Conservation (phyloP, 169 alveolate genomes). For the Perkinsus olseni region DNA sequence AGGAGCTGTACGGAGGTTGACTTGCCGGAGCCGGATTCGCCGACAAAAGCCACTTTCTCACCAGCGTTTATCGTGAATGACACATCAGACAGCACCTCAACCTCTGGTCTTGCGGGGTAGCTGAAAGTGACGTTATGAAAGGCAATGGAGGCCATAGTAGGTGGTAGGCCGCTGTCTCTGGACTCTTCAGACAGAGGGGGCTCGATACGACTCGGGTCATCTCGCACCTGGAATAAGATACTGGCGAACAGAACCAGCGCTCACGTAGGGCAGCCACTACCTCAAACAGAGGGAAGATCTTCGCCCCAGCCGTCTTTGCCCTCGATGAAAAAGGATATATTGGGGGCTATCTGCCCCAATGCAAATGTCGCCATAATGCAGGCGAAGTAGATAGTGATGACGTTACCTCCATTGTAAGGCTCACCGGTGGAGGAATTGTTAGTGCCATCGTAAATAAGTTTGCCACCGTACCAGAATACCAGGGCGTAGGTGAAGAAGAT, state of each 20-base stretch:
- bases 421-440: neutral
- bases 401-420: conserved; percentile 28
- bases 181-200: neutral
- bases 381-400: conserved; percentile 36
- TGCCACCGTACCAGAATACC: conserved; percentile 44
- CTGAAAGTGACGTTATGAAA: conserved; percentile 21
- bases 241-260: neutral
- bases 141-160: neutral
- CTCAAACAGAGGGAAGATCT: conserved; percentile 33
- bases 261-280: conserved; percentile 17
- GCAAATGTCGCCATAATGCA: conserved; percentile 41
- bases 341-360: conserved; percentile 31
- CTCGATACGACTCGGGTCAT: neutral
- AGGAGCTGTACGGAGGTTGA: conserved; percentile 84
- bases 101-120: conserved; percentile 40
- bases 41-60: conserved; percentile 76
- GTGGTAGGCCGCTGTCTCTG: neutral
- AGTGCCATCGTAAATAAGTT: conserved; percentile 20
- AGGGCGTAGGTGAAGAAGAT: conserved; percentile 33
- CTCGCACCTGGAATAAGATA: neutral
- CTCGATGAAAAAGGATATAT: conserved; percentile 18
- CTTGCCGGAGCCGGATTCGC: conserved; percentile 94
- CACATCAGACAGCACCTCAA: neutral
- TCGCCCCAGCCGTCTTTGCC: conserved; percentile 30
- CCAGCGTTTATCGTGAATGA: conserved; percentile 65